Evolutionary conservation across 768 basidiomycete species (phyloP).

Genomic region (Tulasnella sp.): DNA sequence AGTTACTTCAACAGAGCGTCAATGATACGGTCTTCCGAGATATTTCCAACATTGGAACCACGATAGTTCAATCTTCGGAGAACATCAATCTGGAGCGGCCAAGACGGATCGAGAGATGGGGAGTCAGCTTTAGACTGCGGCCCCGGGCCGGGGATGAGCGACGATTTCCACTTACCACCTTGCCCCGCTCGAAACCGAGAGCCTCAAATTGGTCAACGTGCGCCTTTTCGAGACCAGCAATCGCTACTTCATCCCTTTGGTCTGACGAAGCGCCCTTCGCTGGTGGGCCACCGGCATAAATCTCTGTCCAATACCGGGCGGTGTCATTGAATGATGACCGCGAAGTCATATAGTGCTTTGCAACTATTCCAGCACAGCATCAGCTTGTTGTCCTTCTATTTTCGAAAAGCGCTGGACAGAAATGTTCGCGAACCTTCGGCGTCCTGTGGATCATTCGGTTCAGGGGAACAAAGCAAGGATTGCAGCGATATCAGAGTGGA

Average conservation of each 20-base stretch:
- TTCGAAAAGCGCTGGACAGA: not conserved
- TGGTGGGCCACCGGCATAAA: constrained; percentile 74
- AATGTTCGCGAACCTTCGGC: constrained; percentile 54
- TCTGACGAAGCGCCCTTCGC: not conserved
- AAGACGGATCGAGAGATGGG: not conserved
- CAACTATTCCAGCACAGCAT: constrained; percentile 47
- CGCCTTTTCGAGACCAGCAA: constrained; percentile 76
- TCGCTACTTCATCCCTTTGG: constrained; percentile 47
- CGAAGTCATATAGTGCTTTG: constrained; percentile 92
- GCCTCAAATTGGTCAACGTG: constrained; percentile 81
- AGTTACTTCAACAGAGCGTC: constrained; percentile 63
- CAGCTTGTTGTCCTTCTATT: not conserved
- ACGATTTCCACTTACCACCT: constrained; percentile 64
- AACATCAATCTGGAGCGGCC: constrained; percentile 65
- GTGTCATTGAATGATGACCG: constrained; percentile 85
- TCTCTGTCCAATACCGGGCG: constrained; percentile 88
- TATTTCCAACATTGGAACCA: constrained; percentile 71
- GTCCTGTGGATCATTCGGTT: constrained; percentile 95
- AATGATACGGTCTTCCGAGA: constrained; percentile 76
- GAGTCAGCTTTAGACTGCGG: not conserved
- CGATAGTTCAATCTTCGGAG: constrained; percentile 84
- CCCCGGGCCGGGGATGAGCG: not conserved
- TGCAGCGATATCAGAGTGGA: constrained; percentile 94
- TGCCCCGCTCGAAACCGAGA: constrained; percentile 74
- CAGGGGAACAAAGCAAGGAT: constrained; percentile 86